Conservation (phyloP, 305 asterid genomes). For the Fraxinus paxiana region DNA sequence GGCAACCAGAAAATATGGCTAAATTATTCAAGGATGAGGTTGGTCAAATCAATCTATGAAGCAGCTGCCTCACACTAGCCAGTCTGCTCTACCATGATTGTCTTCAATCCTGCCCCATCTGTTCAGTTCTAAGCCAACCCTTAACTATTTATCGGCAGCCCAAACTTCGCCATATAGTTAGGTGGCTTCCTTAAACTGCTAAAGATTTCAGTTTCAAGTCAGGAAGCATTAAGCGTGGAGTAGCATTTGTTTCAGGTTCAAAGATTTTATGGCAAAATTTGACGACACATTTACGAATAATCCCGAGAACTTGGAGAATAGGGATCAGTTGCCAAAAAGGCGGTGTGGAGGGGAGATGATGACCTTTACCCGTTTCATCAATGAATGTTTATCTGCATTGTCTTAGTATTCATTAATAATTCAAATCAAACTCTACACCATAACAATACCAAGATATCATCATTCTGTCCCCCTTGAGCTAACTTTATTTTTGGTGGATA, state of each 20-base stretch:
- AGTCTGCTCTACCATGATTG: neutral
- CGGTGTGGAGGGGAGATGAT: neutral
- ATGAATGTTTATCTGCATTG: neutral
- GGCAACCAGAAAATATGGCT: neutral
- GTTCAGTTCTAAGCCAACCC: neutral
- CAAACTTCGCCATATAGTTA: neutral
- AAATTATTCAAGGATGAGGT: neutral
- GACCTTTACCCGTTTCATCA: neutral
- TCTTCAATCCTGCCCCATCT: neutral
- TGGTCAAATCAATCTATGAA: neutral
- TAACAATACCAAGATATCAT: neutral
- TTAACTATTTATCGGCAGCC: neutral
- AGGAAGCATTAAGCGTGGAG: neutral
- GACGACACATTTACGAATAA: neutral
- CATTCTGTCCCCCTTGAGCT: neutral
- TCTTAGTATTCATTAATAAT: neutral
- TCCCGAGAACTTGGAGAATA: neutral
- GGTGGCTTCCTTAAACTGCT: neutral
- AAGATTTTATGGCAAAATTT: neutral
- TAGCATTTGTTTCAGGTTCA: neutral
- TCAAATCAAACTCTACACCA: neutral
- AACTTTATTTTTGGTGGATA: neutral
- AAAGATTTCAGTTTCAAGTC: neutral
- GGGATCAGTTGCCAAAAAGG: neutral
- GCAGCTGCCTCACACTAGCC: neutral